phyloP scores from a whole-genome alignment of 2,329 filamentous ascomycete genomes.

The Parasarocladium wereldwijsianum region DNA sequence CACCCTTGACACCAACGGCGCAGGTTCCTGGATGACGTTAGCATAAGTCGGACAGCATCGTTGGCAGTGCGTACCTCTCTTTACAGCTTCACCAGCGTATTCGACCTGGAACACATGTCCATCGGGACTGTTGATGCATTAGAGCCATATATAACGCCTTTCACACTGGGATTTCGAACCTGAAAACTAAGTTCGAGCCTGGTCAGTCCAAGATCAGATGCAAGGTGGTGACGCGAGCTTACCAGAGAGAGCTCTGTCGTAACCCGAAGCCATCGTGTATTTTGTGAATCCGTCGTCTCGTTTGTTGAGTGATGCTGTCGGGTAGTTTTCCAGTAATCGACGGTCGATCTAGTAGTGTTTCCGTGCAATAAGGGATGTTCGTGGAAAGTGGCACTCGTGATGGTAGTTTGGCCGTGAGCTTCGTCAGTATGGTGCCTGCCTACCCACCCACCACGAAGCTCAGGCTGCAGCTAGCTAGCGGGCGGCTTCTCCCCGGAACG shows the following conservation, averaged over 20 bases:
- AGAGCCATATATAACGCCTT: not conserved
- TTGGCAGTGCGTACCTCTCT: slow-evolving; percentile 55
- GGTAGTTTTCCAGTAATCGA: not conserved
- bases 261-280: slow-evolving; percentile 68
- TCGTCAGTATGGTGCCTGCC: slow-evolving; percentile 8
- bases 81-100: slow-evolving; percentile 97
- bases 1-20: slow-evolving; percentile 92
- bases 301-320: not conserved
- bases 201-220: slow-evolving; percentile 22
- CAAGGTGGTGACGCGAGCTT: slow-evolving; percentile 23
- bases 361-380: too few relatives aligned
- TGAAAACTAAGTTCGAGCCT: slow-evolving; percentile 54
- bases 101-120: slow-evolving; percentile 99
- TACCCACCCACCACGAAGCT: slow-evolving; percentile 4
- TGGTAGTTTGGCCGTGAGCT: too few relatives aligned
- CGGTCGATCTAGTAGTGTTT: not conserved
- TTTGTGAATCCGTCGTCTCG: not conserved
- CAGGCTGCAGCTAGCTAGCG: too few relatives aligned
- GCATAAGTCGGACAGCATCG: slow-evolving; percentile 1
- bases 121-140: slow-evolving; percentile 65
- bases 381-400: slow-evolving; percentile 1
- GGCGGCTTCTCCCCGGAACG: too few relatives aligned
- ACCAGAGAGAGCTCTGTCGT: slow-evolving; percentile 98
- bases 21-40: slow-evolving; percentile 74
- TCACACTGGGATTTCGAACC: slow-evolving; percentile 28